phyloP scores from a whole-genome alignment of 75 land plant species.

The Picea sitchensis region DNA sequence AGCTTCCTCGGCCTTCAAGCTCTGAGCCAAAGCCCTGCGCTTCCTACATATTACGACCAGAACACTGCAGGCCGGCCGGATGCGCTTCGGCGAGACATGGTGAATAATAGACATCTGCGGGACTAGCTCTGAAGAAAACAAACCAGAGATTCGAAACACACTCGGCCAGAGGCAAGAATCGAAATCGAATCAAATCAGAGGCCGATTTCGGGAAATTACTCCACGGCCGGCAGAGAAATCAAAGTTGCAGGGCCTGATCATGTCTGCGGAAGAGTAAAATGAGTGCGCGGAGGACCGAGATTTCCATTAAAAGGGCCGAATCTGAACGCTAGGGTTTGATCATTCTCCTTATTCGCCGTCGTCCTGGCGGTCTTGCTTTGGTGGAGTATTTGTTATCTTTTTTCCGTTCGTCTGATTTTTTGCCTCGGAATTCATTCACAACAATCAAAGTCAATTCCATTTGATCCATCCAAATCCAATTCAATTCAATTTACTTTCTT shows the following conservation, averaged over 20 bases:
- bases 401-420: constrained; percentile 10
- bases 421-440: constrained; percentile 20
- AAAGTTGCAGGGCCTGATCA: neutral
- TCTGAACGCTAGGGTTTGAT: constrained; percentile 8
- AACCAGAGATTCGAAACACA: neutral
- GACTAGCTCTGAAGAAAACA: too few relatives aligned
- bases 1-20: neutral
- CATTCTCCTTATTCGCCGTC: constrained; percentile 3
- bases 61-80: neutral
- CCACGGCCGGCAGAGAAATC: neutral
- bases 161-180: neutral
- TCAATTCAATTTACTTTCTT: too few relatives aligned
- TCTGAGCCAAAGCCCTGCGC: neutral
- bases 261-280: neutral
- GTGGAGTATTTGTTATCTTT: neutral
- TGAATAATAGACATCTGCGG: constrained; percentile 1
- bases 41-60: constrained; percentile 2
- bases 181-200: neutral
- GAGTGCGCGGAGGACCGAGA: neutral
- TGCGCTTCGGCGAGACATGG: constrained; percentile 4
- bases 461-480: constrained; percentile 7
- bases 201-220: neutral
- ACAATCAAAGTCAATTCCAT: constrained; percentile 15
- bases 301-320: neutral
- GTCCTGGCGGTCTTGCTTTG: neutral